A percentile compares a stretch with the other conserved stretches of the same genome.
Conservation (phyloP, 1,284 basidiomycete species). For the Coniferiporia weirii region DNA sequence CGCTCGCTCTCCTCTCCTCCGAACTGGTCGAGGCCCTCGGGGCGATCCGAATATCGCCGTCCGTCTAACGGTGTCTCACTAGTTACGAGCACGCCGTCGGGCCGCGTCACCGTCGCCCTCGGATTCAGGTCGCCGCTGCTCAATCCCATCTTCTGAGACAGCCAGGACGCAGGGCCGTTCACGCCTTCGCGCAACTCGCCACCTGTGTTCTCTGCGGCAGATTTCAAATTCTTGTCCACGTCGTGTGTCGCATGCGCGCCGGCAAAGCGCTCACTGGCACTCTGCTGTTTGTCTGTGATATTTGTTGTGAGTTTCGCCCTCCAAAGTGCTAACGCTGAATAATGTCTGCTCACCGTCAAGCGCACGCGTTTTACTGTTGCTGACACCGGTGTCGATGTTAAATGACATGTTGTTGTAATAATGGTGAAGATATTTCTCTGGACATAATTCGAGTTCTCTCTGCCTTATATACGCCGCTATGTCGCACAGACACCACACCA, state of each 20-base stretch:
- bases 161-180: background rate
- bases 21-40: slow-evolving; percentile 15
- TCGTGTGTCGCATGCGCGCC: background rate
- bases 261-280: background rate
- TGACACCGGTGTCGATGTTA: background rate
- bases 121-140: background rate
- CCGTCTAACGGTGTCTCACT: background rate
- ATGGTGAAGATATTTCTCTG: background rate
- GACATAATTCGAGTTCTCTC: background rate
- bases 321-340: background rate
- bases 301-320: background rate
- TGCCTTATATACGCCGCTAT: too few species aligned
- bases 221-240: background rate
- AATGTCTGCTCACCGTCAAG: background rate
- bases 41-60: slow-evolving; percentile 11
- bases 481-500: too few species aligned
- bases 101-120: background rate
- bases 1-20: slow-evolving; percentile 16
- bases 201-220: background rate
- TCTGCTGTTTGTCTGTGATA: background rate
- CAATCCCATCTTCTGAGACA: background rate
- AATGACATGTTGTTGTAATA: background rate
- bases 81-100: slow-evolving; percentile 3
- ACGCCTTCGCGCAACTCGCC: background rate
- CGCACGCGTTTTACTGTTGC: background rate